Base-by-base conservation (phyloP, 129 eudicot species). In the Apium graveolens region DNA sequence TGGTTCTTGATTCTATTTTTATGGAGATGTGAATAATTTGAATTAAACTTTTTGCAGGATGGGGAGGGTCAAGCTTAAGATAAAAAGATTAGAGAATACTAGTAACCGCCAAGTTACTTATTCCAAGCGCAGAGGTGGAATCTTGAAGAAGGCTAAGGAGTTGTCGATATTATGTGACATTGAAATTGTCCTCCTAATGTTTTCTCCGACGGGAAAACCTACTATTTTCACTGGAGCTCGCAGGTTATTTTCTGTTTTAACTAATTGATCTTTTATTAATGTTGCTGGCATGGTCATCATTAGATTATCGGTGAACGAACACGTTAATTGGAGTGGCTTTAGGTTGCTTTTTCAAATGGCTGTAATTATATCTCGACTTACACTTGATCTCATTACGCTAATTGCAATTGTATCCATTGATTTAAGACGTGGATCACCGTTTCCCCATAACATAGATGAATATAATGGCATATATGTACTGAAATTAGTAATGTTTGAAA, bases 1-100 rank as follows among this genome's bases (percentile, higher is more conserved):
- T 51, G 62, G 62, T 51, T 20, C 9, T 51, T 51, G 62, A 21
- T 51, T 51, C 11, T 21, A 6, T 51, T 6, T 51, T 20, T 51
- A 4, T 51, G 62, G 62, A 51, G 62, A 51, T 51, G 62, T 21
- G 62, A 51, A 26, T 73, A 26, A 11, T 68, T 68, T 5, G 73
- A 29, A 68, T 68, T 43, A 7, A n/a, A 79, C 51, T 73, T 73
- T 44, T 87, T 86, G 85, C 76, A 89, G 96, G 81, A 94, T 94
- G 98, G 98, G 98, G 86, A 94, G 98, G 88, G 98, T 91, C 73
- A 94, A 90, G 89, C 86, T 94, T 81, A 94, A 91, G 82, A 94
- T 94, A 24, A 89, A 90, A 90, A 87, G 93, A 76, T 77, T 94
- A 79, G 98, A 94, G 89, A 94, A 88, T 81, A 85, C 79, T 44